Evolutionary conservation across 257 asterid species (phyloP).

Genomic region (Striga asiatica): DNA sequence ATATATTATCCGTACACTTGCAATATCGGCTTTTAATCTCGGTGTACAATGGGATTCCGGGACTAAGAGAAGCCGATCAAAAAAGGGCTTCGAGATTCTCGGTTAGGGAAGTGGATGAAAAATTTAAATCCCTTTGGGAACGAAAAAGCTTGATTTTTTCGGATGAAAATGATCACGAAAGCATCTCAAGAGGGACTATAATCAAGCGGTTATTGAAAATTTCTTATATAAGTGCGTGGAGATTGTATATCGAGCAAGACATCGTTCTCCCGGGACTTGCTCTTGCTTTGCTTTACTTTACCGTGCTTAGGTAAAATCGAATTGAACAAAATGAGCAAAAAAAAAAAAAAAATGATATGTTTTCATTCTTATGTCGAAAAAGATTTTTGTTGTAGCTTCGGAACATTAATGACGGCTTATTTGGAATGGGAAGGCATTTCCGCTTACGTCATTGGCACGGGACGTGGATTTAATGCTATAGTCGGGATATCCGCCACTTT

Average conservation of each 20-base stretch:
- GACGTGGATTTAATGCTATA: constrained; percentile 66
- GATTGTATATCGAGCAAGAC: constrained; percentile 57
- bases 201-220: constrained; percentile 22
- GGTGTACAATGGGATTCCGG: constrained; percentile 64
- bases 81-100: constrained; percentile 28
- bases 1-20: constrained; percentile 50
- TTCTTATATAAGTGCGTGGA: constrained; percentile 66
- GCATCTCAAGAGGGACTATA: constrained; percentile 17
- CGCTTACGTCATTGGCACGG: constrained; percentile 75
- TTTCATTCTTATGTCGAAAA: neutral
- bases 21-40: constrained; percentile 71
- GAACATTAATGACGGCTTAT: constrained; percentile 85
- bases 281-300: constrained; percentile 64
- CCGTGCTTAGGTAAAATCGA: constrained; percentile 55
- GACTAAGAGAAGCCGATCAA: constrained; percentile 34
- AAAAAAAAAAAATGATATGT: too few species aligned
- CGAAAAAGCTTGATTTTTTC: constrained; percentile 10
- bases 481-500: constrained; percentile 83
- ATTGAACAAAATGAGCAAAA: neutral
- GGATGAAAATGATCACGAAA: constrained; percentile 10
- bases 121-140: constrained; percentile 20
- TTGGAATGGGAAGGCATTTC: constrained; percentile 90
- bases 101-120: constrained; percentile 16
- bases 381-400: constrained; percentile 43
- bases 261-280: constrained; percentile 73